Base-by-base conservation (phyloP, 148 eudicot species). In the Vaccinium vitisidaea region DNA sequence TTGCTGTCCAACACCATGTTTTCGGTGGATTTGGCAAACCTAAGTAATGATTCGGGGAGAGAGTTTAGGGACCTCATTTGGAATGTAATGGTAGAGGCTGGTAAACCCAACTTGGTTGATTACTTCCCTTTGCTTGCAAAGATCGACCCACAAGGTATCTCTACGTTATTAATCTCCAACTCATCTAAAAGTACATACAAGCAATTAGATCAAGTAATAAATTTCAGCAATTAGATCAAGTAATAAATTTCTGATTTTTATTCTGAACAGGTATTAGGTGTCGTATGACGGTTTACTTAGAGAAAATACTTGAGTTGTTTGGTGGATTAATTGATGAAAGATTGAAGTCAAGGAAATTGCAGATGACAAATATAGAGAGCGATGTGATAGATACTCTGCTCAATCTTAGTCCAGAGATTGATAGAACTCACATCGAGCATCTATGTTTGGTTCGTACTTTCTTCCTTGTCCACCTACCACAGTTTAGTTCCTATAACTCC, bases 371-470 rank as follows among this genome's bases (percentile, higher is more conserved):
- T 1, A 48, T 7, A 21, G 78, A 54, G 18, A 59, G 63, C 11
- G 88, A 87, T 80, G 86, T 87, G 48, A n/a, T 84, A 12, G 88
- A 87, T 63, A 76, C 30, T n/a, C 25, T 87, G 65, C 84, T 87
- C 14, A 77, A 74, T 75, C 74, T 80, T 16, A 74, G 36, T 32
- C 50, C 50, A 25, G 80, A 80, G 74, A 70, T 85, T 5, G 84
- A 80, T 27, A 43, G 84, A 59, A 85, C 13, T 21, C 87, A 85
- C 14, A 85, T 85, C 5, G 80, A 80, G 75, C 87, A 21, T 2
- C 8, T 85, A 61, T 80, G 43, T n/a, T 25, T 85, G 87, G 87
- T 85, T 79, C 16, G 81, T 21, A 63, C 3, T 27, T 14, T 54
- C n/a, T 11, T 13, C 39, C 16, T 18, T 71, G 39, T 71, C 39